Base-by-base conservation (phyloP, 179 eudicot genomes). In the Kewa caespitosa region DNA sequence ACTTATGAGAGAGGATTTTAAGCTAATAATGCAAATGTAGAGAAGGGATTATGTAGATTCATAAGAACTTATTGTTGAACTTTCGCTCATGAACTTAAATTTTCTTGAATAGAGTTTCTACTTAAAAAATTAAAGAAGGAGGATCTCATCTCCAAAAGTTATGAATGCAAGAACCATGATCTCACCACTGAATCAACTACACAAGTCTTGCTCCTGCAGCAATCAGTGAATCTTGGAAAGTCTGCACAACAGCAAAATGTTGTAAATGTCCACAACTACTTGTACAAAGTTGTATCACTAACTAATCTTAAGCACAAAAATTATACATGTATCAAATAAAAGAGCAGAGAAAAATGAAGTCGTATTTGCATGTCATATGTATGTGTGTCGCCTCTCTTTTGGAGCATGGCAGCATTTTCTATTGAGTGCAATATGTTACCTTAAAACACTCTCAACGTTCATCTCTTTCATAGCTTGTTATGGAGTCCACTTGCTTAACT, bases 191-290 rank as follows among this genome's bases (percentile, higher is more conserved):
- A 85, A 84, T 94, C 97, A 76, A 94, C 86, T 70, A 94, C 81
- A 67, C 89, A 67, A 94, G 85, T 77, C 97, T 96, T 74, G 96
- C 98, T 76, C 98, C 97, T 77, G 96, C 97, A 36, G 97, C 94
- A 64, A 88, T 31, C 65, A 94, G 70, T 1, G 97, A 94, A 73
- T 94, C 97, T 66, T 89, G 88, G 81, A 90, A 94, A 65, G 98
- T 94, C 97, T 94, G 93, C 85, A 80, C 33, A 72, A 25, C 42
- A 69, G 84, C 34, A 69, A 39, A 66, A 63, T 61, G 65, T 57
- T 60, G 55, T 39, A 69, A 22, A 68, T 27, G 38, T 50, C 63
- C 73, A 60, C n/a, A 73, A 15, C 28, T 38, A 69, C 32, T 12
- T 12, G 37, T 20, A 57, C 30, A 33, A 60, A 9, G 13, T 37